phyloP scores from a whole-genome alignment of 495 filamentous ascomycete genomes.

The Pseudomonodictys pantanalensis region DNA sequence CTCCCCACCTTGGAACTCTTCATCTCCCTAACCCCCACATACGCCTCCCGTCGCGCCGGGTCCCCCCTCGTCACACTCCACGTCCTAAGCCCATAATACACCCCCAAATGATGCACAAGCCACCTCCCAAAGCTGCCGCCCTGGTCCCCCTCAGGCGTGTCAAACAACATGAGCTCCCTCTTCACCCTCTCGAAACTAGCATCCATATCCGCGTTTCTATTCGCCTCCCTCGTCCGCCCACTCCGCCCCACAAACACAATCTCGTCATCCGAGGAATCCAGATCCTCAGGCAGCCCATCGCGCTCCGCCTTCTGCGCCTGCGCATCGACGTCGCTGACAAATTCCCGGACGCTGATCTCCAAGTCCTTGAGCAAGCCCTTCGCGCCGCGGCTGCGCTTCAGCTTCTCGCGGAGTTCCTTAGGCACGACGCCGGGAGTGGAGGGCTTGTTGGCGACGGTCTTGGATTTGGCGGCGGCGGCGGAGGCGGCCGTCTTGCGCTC shows the following conservation, averaged over 20 bases:
- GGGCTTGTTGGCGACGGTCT: constrained; percentile 36
- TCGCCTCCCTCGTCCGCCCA: constrained; percentile 66
- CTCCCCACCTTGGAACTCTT: too few relatives aligned
- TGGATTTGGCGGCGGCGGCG: constrained; percentile 33
- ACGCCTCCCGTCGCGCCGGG: constrained; percentile 77
- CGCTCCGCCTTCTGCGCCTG: constrained; percentile 52
- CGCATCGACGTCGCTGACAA: constrained; percentile 40
- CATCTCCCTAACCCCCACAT: too few relatives aligned
- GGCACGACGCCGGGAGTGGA: constrained; percentile 51
- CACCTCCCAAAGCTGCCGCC: constrained; percentile 86
- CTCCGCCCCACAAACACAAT: constrained; percentile 88
- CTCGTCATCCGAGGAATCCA: constrained; percentile 75
- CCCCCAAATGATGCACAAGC: constrained; percentile 88
- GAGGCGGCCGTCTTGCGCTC: constrained; percentile 39
- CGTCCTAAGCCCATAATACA: constrained; percentile 87
- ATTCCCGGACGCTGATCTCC: constrained; percentile 39
- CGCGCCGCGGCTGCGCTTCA: constrained; percentile 70
- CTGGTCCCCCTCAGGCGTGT: constrained; percentile 68
- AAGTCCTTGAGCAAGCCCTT: constrained; percentile 42
- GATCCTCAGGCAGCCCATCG: constrained; percentile 42
- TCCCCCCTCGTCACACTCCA: constrained; percentile 76
- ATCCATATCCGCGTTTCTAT: constrained; percentile 32
- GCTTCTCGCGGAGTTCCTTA: constrained; percentile 58
- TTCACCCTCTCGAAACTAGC: constrained; percentile 46
- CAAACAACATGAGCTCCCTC: constrained; percentile 66